Percentiles rank a stretch among this genome's conserved stretches.
These are phyloP conservation scores for Polygonum aviculare DNA, from an alignment of 148 eudicot species.

Conservation along the genomic window DNA sequence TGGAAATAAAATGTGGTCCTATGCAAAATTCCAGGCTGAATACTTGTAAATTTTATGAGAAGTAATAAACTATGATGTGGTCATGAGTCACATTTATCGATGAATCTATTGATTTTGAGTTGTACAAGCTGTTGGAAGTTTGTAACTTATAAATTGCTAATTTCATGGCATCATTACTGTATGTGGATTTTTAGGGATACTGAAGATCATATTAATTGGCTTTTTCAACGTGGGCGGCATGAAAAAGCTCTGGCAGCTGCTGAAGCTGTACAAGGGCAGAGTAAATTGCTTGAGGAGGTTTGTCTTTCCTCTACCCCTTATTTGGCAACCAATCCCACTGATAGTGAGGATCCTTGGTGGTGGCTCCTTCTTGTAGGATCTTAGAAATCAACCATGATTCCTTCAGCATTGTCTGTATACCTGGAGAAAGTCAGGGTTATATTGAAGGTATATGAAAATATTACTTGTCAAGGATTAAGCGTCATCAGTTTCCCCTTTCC, in stretches of 20 bases:
- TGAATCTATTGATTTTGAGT: not conserved
- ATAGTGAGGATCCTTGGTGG: not conserved
- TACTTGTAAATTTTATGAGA: not conserved
- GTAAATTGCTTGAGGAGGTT: slow-evolving; percentile 91
- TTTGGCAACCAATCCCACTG: not conserved
- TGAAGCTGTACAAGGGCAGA: slow-evolving; percentile 83
- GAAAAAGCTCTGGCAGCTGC: slow-evolving; percentile 91
- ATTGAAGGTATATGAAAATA: not conserved
- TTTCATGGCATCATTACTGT: not conserved
- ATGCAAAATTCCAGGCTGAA: not conserved
- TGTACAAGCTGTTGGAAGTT: not conserved
- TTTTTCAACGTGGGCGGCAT: slow-evolving; percentile 88
- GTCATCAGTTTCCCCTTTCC: too few relatives aligned
- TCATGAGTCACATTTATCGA: not conserved
- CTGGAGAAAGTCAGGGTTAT: not conserved
- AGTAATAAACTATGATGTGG: not conserved
- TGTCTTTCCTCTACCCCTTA: slow-evolving; percentile 9
- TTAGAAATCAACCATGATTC: not conserved
- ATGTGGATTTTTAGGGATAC: slow-evolving; percentile 55
- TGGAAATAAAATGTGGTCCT: not conserved
- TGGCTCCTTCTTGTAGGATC: not conserved
- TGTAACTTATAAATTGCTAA: not conserved
- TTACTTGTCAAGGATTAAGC: not conserved
- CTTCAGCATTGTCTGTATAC: not conserved
- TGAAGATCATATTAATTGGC: slow-evolving; percentile 97